phyloP scores from a whole-genome alignment of 1,284 basidiomycete genomes.

The Tylopilus sp. region DNA sequence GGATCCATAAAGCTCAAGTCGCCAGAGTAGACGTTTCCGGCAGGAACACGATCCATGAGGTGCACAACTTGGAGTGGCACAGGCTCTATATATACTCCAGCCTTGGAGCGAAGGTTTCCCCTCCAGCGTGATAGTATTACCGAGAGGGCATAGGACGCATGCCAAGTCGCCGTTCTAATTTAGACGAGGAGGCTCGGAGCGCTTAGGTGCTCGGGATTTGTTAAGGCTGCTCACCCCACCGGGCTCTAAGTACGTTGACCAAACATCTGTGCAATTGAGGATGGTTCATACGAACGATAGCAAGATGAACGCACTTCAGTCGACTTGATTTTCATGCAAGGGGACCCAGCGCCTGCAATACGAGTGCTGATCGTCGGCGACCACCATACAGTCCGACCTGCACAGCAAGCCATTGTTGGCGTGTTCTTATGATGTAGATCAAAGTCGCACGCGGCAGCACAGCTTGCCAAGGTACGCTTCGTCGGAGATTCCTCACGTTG shows the following conservation, averaged over 20 bases:
- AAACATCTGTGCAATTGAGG: neutral
- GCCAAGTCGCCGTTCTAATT: constrained; percentile 6
- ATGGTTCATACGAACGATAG: neutral
- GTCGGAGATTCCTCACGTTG: constrained; percentile 6
- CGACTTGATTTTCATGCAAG: neutral
- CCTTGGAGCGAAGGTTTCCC: too few relatives aligned
- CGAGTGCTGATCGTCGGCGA: neutral
- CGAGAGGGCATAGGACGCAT: neutral
- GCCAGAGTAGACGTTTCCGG: neutral
- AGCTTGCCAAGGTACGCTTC: constrained; percentile 23
- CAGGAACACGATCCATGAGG: neutral
- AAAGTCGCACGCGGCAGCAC: constrained; percentile 7
- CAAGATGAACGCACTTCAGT: neutral
- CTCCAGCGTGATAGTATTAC: too few relatives aligned
- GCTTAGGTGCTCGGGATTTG: neutral
- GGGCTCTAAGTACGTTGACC: neutral
- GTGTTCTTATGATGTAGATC: neutral
- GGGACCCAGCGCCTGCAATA: neutral
- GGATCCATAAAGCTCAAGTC: neutral
- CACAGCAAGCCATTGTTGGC: neutral
- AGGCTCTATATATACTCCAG: constrained; percentile 1
- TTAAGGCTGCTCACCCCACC: neutral
- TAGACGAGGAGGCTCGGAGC: neutral
- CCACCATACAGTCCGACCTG: neutral
- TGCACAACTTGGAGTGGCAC: neutral